These are phyloP conservation scores for Raphanus raphanistrum DNA, from an alignment of 345 rosid genomes.

Conservation along the genomic window DNA sequence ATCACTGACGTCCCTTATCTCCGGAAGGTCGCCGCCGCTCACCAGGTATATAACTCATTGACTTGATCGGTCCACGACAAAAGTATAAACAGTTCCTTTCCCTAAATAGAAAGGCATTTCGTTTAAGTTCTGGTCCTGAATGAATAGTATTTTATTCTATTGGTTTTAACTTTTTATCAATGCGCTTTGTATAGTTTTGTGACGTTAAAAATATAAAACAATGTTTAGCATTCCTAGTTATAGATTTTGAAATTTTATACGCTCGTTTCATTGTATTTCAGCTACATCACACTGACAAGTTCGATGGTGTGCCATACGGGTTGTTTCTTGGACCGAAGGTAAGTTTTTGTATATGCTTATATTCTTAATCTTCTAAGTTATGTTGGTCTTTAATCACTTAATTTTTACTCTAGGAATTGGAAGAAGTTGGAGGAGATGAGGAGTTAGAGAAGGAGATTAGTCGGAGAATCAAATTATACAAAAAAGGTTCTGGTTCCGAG, in stretches of 20 bases:
- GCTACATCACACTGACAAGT: conserved; percentile 91
- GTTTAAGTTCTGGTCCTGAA: not conserved
- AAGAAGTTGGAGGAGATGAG: conserved; percentile 72
- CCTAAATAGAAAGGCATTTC: not conserved
- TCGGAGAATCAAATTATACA: conserved; percentile 55
- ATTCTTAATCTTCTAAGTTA: not conserved
- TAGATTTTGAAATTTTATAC: not conserved
- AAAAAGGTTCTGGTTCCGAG: conserved; percentile 30
- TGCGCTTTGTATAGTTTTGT: not conserved
- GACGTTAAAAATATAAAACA: not conserved
- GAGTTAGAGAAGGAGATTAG: conserved; percentile 74
- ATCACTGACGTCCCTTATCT: conserved; percentile 84
- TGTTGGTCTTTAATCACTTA: not conserved
- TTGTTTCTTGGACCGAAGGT: conserved; percentile 90
- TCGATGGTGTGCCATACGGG: conserved; percentile 89
- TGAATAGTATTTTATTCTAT: not conserved
- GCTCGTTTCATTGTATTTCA: conserved; percentile 33
- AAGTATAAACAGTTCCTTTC: conserved; percentile 8
- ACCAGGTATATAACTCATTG: conserved; percentile 51
- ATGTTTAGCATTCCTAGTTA: not conserved
- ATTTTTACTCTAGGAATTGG: conserved; percentile 55
- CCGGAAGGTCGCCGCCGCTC: conserved; percentile 83
- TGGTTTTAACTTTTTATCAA: not conserved
- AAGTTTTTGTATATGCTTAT: not conserved
- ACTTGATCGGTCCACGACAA: conserved; percentile 1